Base-by-base conservation (phyloP, 306 rosid genomes). In the Trifolium dubium region DNA sequence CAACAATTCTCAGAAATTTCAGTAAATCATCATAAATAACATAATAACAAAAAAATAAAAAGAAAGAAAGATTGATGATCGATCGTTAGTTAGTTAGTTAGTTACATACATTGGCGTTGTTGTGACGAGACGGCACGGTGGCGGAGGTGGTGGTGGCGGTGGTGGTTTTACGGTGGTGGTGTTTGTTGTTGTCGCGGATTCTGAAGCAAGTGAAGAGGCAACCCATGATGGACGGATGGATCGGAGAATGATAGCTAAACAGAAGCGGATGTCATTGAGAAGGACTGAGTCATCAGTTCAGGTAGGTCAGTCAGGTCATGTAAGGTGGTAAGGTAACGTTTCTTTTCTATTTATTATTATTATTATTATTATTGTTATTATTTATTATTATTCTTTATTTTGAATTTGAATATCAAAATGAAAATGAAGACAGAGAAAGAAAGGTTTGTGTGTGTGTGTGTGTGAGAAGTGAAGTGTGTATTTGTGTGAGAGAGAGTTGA, bases 191-290 rank as follows among this genome's bases (percentile, higher is more conserved):
- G 28, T 93, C 88, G 63, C 83, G 84, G 69, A 18, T 70, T 23
- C 91, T 66, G 75, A 94, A 91, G 82, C 98, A 94, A 73, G 86
- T 80, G 66, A 94, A 81, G 83, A 89, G 89, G 84, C 98, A 91
- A 30, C 97, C 97, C 98, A 94, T 94, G 61, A 87, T 85, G 71
- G 87, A 87, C 84, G 71, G 87, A 83, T 64, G 64, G 94, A 86
- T 76, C 85, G 83, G 75, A 83, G 73, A 32, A 76, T 51, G 64
- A 81, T 73, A 80, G 79, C 86, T 39, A 85, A 62, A 56, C 81
- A 77, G 73, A 64, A 17, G 49, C 37, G 23, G 61, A 40, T 7
- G 44, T n/a, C n/a, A n/a, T n/a, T n/a, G n/a, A n/a, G n/a, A n/a
- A n/a, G n/a, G n/a, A 23, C 23, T 23, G 23, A 23, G 23, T 23